Conservation (phyloP, 108 stramenopile genomes). For the Cylindrotheca fusiformis region DNA sequence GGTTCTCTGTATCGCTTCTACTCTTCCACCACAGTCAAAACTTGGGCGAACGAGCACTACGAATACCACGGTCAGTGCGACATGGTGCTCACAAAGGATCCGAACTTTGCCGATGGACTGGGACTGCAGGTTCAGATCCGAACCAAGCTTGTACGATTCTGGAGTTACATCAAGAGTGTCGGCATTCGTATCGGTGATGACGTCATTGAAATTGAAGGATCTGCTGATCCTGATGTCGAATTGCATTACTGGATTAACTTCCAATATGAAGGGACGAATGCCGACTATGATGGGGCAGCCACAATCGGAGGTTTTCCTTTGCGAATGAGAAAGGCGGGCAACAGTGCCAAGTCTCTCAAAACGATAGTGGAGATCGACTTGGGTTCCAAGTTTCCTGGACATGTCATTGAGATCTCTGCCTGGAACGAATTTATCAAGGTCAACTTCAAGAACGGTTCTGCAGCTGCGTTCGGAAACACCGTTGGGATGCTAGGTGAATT, state of each 20-base stretch:
- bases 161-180: constrained; percentile 10
- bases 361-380: neutral
- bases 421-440: neutral
- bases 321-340: neutral
- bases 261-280: neutral
- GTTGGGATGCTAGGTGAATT: constrained; percentile 8
- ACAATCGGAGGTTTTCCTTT: constrained; percentile 4
- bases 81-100: constrained; percentile 1
- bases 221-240: neutral
- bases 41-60: constrained; percentile 12
- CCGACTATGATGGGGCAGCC: no score
- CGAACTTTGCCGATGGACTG: constrained; percentile 6
- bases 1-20: neutral
- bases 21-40: constrained; percentile 6
- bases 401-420: neutral
- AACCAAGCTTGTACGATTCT: constrained; percentile 7
- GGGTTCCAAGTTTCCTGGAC: neutral
- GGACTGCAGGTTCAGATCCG: constrained; percentile 13
- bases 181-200: constrained; percentile 10
- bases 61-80: constrained; percentile 13
- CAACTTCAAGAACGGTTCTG: neutral
- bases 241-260: neutral
- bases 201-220: constrained; percentile 3
- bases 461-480: neutral
- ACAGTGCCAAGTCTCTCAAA: neutral